Percentiles rank a stretch among this genome's conserved stretches.
Conservation (phyloP, 176 grass and related monocot genomes). For the Eleusine coracana region DNA sequence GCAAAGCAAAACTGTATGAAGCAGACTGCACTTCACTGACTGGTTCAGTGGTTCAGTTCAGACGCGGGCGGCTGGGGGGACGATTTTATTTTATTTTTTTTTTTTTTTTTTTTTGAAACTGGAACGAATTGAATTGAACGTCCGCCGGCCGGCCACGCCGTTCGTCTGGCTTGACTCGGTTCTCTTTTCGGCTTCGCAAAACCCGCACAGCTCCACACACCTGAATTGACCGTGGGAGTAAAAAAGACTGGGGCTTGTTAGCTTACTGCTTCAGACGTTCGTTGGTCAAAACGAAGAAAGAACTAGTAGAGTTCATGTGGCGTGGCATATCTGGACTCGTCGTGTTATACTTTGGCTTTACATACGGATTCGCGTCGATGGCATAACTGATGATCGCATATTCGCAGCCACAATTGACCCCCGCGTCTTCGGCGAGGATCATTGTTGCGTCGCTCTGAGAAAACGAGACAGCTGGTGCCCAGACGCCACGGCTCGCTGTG, state of each 20-base stretch:
- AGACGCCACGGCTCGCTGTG: neutral
- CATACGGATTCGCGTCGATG: no score
- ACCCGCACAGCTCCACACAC: neutral
- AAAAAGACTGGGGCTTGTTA: neutral
- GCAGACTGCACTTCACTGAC: neutral
- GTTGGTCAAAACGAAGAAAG: neutral
- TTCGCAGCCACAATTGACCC: neutral
- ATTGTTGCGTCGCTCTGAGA: neutral
- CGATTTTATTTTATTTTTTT: no score
- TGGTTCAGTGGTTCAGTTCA: neutral
- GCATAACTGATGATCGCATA: neutral
- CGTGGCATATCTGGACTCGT: neutral
- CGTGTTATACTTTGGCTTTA: neutral
- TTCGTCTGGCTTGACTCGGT: neutral
- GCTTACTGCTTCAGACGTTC: neutral
- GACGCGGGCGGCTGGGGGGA: neutral
- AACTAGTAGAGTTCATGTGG: neutral
- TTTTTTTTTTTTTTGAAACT: no score
- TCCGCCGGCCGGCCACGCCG: constrained; percentile 1
- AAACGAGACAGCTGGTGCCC: neutral
- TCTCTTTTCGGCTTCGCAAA: no score
- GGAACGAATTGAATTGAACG: neutral
- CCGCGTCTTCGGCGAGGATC: neutral
- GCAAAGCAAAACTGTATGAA: no score
- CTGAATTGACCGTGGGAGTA: constrained; percentile 25